Evolutionary conservation across 1,284 basidiomycete species (phyloP), one percentile per base, ranked within the genome.

Genomic region (Trichosporon asahii): DNA sequence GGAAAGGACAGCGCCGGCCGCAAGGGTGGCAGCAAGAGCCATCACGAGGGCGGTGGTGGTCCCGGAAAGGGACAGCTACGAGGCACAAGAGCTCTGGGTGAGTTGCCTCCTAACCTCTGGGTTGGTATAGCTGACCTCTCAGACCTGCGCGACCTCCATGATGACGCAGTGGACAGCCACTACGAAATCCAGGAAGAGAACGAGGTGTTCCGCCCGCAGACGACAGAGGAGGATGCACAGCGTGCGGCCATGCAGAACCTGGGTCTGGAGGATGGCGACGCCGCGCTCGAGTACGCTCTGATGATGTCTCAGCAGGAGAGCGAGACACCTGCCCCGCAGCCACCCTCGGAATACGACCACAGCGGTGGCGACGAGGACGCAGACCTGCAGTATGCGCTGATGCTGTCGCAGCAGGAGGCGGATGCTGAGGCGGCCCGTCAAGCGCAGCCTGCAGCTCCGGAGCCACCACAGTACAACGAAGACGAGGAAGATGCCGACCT

Each of bases 231-330:
- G 63, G 68, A 71, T 5, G 65, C 73, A 31, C 76, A 79, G 44
- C 66, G 68, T 12, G 75, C 70, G 7, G 72, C 74, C 27, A 76
- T 79, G 74, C 73, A 76, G 11, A 74, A 78, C 61, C 69, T 81
- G 46, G 80, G 80, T 0, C 69, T 81, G 8, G 78, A 77, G 40
- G 77, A 78, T 57, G 75, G 74, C 11, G 80, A 81, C 53, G 78
- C 77, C 11, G 80, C 78, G n/a, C 69, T 80, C 27, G 74, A 79
- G 68, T 81, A 80, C 65, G 80, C 80, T 7, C 71, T 81, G 63
- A 77, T 80, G 78, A 66, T 81, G 12, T 78, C 77, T 0, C 73
- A 77, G 65, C 77, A 78, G 21, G 77, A 78, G 33, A 66, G 70
- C 2, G 66, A 73, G 8, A 31, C 14, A 2, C 57, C 57, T 11